These are phyloP conservation scores for Sarcodon sp. DNA, from an alignment of 768 basidiomycete species.

Conservation along the genomic window DNA sequence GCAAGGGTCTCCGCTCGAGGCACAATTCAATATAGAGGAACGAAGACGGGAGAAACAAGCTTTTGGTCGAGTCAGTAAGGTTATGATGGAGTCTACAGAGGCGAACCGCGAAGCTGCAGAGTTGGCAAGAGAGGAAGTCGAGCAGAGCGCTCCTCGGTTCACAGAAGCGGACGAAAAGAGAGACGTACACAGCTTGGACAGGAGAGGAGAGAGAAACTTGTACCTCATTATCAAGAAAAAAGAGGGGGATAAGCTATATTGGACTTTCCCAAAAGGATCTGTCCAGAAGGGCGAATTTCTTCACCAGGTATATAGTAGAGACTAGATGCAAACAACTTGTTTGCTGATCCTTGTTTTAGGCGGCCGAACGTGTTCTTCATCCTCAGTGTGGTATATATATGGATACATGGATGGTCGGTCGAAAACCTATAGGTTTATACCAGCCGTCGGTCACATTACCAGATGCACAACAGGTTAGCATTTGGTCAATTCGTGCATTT, in stretches of 20 bases:
- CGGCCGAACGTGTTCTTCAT: slow-evolving; percentile 59
- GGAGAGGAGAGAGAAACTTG: slow-evolving; percentile 74
- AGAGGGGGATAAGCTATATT: slow-evolving; percentile 27
- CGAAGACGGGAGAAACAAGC: slow-evolving; percentile 55
- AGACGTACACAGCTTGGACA: slow-evolving; percentile 67
- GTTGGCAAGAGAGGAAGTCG: slow-evolving; percentile 32
- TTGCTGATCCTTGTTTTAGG: slow-evolving; percentile 27
- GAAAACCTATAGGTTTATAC: slow-evolving; percentile 76
- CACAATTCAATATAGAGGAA: slow-evolving; percentile 69
- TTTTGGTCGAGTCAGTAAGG: slow-evolving; percentile 46
- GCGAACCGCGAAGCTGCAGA: slow-evolving; percentile 6
- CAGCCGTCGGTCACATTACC: slow-evolving; percentile 27
- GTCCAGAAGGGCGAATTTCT: slow-evolving; percentile 54
- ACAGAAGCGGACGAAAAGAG: slow-evolving; percentile 45
- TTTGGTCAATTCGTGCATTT: background rate
- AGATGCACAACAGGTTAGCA: slow-evolving; percentile 24
- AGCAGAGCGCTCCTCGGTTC: slow-evolving; percentile 46
- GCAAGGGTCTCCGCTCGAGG: slow-evolving; percentile 75
- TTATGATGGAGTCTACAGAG: slow-evolving; percentile 17
- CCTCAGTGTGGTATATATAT: slow-evolving; percentile 69
- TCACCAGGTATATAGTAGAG: slow-evolving; percentile 47
- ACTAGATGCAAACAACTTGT: background rate
- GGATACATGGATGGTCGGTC: slow-evolving; percentile 92
- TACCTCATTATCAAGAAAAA: slow-evolving; percentile 60
- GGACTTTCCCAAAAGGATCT: slow-evolving; percentile 73